phyloP scores from a whole-genome alignment of 108 stramenopile species.

The Fistulifera solaris region DNA sequence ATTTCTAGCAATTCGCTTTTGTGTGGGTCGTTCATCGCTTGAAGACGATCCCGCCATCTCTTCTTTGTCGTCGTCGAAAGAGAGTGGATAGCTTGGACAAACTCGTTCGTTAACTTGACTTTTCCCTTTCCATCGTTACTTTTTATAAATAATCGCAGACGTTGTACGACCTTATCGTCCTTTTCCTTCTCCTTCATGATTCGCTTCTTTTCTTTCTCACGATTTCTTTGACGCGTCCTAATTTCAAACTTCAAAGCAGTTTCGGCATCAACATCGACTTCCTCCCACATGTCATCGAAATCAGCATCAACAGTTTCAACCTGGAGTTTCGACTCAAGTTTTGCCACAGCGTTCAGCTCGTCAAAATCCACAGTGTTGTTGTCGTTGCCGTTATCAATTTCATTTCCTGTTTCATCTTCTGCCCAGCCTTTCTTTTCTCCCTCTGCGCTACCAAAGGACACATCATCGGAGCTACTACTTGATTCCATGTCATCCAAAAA shows the following conservation, averaged over 20 bases:
- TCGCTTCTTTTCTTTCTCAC: constrained; percentile 4
- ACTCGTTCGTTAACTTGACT: constrained; percentile 1
- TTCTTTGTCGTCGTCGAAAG: constrained; percentile 5
- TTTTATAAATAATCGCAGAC: constrained; percentile 6
- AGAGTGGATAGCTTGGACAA: constrained; percentile 1
- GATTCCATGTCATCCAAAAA: too few species aligned
- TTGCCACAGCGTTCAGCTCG: not conserved
- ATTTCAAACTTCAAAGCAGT: constrained; percentile 2
- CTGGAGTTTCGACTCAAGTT: constrained; percentile 3
- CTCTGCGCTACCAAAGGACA: not conserved
- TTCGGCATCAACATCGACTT: not conserved
- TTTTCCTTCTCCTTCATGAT: not conserved
- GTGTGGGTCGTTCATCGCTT: too few species aligned
- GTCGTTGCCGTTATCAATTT: not conserved
- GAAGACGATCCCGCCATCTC: not conserved
- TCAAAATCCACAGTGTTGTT: not conserved
- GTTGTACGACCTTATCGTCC: constrained; percentile 4
- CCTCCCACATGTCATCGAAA: constrained; percentile 14
- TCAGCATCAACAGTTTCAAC: constrained; percentile 1
- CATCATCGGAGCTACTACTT: too few species aligned
- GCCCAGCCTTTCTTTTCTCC: constrained; percentile 1
- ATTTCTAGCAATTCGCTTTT: too few species aligned
- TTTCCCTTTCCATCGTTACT: not conserved
- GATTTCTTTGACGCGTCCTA: not conserved
- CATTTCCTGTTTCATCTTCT: not conserved